phyloP scores from a whole-genome alignment of 1,284 basidiomycete genomes.

The Sporisorium graminicola region DNA sequence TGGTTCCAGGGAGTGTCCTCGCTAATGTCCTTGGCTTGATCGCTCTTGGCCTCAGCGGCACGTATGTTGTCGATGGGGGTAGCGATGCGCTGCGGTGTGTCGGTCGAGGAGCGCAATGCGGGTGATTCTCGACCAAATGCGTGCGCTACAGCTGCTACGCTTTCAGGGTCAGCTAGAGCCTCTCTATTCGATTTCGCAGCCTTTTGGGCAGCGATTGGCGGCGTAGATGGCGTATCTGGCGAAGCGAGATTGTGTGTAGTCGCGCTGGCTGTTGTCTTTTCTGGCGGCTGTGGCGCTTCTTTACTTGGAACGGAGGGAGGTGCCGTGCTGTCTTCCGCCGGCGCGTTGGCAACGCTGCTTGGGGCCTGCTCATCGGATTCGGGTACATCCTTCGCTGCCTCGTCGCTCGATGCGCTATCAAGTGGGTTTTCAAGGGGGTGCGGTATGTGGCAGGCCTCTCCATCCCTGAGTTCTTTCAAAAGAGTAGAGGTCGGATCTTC shows the following conservation, averaged over 20 bases:
- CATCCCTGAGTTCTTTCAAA: neutral
- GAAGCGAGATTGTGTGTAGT: neutral
- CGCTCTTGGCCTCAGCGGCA: neutral
- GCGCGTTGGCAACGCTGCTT: neutral
- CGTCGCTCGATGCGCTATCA: neutral
- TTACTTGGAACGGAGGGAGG: constrained; percentile 29
- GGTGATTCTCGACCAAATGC: constrained; percentile 52
- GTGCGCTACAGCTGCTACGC: constrained; percentile 54
- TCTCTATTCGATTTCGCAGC: constrained; percentile 8
- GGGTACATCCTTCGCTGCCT: neutral
- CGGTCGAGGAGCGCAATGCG: constrained; percentile 28
- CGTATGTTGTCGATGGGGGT: constrained; percentile 14
- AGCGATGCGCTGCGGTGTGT: constrained; percentile 23
- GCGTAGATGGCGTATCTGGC: constrained; percentile 10
- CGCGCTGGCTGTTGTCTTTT: neutral
- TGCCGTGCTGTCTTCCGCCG: constrained; percentile 1
- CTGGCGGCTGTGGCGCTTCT: constrained; percentile 17
- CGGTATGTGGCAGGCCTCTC: neutral
- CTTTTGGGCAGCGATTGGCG: constrained; percentile 7
- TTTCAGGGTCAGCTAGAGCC: constrained; percentile 44
- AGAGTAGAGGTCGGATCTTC: neutral
- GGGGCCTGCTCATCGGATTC: neutral
- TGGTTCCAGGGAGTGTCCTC: neutral
- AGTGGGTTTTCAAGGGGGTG: neutral
- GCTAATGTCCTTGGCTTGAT: neutral